phyloP scores from a whole-genome alignment of 768 basidiomycete species.

The Nevesoporus exiguus region DNA sequence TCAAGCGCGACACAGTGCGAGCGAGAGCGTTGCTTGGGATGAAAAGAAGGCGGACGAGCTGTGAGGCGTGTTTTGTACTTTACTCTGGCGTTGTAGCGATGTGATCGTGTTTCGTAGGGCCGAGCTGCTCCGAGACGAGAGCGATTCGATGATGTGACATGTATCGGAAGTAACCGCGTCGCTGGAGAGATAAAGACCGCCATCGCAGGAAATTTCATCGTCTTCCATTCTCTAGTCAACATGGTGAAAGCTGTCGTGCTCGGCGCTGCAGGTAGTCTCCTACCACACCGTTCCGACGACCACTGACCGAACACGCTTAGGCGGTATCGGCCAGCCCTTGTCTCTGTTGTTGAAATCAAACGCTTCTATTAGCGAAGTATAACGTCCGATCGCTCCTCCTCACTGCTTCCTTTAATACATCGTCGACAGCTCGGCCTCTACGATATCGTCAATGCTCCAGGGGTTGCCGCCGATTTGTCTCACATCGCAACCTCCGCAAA shows the following conservation, averaged over 20 bases:
- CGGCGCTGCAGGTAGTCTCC: slow-evolving; percentile 78
- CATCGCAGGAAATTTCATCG: background rate
- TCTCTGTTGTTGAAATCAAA: slow-evolving; percentile 88
- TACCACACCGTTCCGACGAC: background rate
- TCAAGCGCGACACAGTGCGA: slow-evolving; percentile 18
- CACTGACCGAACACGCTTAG: slow-evolving; percentile 36
- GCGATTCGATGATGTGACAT: background rate
- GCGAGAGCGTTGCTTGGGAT: slow-evolving; percentile 5
- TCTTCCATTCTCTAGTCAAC: slow-evolving; percentile 8
- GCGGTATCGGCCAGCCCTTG: slow-evolving; percentile 96
- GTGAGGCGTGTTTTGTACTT: background rate
- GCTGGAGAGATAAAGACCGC: slow-evolving; percentile 18
- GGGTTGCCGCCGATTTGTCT: slow-evolving; percentile 91
- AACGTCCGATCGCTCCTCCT: slow-evolving; percentile 4
- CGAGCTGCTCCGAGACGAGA: background rate
- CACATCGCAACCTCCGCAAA: slow-evolving; percentile 90
- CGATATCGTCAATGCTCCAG: slow-evolving; percentile 98
- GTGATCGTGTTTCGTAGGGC: background rate
- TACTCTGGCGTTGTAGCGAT: background rate
- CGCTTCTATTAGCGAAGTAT: slow-evolving; percentile 73
- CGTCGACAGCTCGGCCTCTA: slow-evolving; percentile 69
- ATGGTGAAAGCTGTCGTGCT: slow-evolving; percentile 85
- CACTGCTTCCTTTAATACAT: slow-evolving; percentile 1
- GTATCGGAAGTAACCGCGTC: slow-evolving; percentile 16
- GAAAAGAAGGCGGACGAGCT: background rate